Conservation (phyloP, 2,329 filamentous ascomycete genomes). For the Phaeosphaeriaceae sp. region DNA sequence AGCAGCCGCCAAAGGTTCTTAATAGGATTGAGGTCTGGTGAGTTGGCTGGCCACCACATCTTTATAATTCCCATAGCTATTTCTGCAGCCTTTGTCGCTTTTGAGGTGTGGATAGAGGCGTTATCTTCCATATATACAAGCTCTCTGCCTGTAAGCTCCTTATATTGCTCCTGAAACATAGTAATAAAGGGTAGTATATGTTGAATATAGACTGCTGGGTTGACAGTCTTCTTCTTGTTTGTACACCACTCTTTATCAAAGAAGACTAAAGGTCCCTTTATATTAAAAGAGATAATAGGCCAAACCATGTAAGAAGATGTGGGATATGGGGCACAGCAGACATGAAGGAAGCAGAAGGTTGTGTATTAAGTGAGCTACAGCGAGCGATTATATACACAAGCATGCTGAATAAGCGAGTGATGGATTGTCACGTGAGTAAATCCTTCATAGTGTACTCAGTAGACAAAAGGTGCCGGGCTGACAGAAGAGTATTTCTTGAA, state of each 20-base stretch:
- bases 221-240: background rate
- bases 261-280: conserved; percentile 8
- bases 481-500: no score
- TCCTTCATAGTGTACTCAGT: no score
- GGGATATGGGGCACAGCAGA: conserved; percentile 2
- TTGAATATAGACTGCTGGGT: background rate
- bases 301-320: conserved; percentile 6
- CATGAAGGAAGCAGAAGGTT: no score
- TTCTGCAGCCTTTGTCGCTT: conserved; percentile 1
- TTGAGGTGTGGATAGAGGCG: conserved; percentile 1
- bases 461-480: no score
- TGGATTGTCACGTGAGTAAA: no score
- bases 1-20: conserved; percentile 9
- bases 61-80: background rate
- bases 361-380: no score
- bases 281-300: conserved; percentile 2
- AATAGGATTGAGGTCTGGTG: background rate
- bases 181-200: background rate
- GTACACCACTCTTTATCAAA: conserved; percentile 9
- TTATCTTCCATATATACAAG: conserved; percentile 3
- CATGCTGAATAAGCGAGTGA: no score
- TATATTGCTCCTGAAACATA: no score
- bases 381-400: no score
- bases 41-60: conserved; percentile 4
- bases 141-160: no score